Evolutionary conservation across 495 filamentous ascomycete species (phyloP).

Genomic region (Pyrenula aspistea): DNA sequence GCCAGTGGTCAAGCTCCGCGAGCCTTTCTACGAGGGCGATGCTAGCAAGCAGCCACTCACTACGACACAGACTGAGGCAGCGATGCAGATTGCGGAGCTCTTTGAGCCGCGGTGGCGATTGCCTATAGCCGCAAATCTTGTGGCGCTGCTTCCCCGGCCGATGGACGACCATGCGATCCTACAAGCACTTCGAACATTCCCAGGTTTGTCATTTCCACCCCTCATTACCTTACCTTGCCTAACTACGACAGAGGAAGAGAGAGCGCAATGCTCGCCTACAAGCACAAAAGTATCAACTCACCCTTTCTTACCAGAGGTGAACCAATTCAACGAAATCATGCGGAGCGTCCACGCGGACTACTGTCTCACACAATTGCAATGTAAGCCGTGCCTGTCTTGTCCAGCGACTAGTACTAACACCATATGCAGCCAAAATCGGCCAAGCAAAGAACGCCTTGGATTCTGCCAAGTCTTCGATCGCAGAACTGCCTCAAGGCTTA

Average conservation of each 20-base stretch:
- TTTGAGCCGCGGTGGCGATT: not conserved
- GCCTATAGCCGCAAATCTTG: not conserved
- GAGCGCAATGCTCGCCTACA: not conserved
- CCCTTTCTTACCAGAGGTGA: not conserved
- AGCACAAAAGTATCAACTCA: not conserved
- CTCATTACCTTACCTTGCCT: not conserved
- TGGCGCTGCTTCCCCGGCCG: not conserved
- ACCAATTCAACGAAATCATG: not conserved
- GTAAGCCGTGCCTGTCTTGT: no score
- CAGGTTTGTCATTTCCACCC: not conserved
- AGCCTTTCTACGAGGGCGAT: not conserved
- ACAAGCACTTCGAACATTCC: not conserved
- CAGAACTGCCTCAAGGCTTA: no score
- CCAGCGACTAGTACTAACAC: no score
- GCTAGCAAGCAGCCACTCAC: no score
- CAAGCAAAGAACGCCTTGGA: no score
- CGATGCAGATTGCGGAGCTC: not conserved
- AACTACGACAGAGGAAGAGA: not conserved
- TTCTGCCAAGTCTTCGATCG: no score
- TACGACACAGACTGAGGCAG: no score
- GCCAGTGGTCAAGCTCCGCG: not conserved
- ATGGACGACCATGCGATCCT: not conserved
- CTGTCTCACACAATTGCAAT: not conserved
- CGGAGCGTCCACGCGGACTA: not conserved
- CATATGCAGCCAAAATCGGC: no score